phyloP scores from a whole-genome alignment of 768 basidiomycete species.

The Daedaleopsis sinensis region DNA sequence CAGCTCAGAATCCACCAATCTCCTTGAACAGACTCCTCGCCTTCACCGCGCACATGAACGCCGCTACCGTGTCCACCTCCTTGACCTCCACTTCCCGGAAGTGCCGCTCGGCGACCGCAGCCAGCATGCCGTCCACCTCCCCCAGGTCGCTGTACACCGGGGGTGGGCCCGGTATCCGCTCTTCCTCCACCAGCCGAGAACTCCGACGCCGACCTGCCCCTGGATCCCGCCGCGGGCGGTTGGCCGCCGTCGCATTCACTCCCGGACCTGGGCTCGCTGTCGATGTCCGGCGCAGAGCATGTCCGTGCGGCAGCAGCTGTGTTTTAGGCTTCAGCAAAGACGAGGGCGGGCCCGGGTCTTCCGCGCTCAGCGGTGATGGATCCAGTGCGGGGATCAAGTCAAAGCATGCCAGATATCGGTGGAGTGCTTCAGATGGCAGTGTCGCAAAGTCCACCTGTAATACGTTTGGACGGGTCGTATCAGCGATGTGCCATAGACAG shows the following conservation, averaged over 20 bases:
- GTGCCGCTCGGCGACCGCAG: slow-evolving; percentile 71
- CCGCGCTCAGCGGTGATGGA: slow-evolving; percentile 66
- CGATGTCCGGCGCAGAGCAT: slow-evolving; percentile 46
- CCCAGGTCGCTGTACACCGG: slow-evolving; percentile 72
- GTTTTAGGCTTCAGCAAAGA: slow-evolving; percentile 54
- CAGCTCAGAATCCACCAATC: neutral
- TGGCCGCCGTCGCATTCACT: slow-evolving; percentile 55
- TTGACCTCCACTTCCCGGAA: slow-evolving; percentile 68
- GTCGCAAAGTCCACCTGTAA: slow-evolving; percentile 74
- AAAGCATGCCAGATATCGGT: slow-evolving; percentile 74
- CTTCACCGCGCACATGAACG: slow-evolving; percentile 79
- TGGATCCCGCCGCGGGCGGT: slow-evolving; percentile 71
- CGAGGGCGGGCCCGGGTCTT: slow-evolving; percentile 72
- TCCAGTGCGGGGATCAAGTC: slow-evolving; percentile 71
- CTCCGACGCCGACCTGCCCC: slow-evolving; percentile 69
- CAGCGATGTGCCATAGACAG: neutral
- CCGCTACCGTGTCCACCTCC: slow-evolving; percentile 81
- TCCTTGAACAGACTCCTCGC: slow-evolving; percentile 34
- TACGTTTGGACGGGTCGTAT: slow-evolving; percentile 4
- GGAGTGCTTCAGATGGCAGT: slow-evolving; percentile 64
- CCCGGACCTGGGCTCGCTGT: slow-evolving; percentile 28
- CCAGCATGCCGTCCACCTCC: slow-evolving; percentile 69
- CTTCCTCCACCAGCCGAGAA: slow-evolving; percentile 74
- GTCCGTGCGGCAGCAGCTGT: slow-evolving; percentile 42
- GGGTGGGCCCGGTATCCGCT: slow-evolving; percentile 38